Base-by-base conservation (phyloP, 2,329 filamentous ascomycete genomes). In the Akanthomyces lecanii region DNA sequence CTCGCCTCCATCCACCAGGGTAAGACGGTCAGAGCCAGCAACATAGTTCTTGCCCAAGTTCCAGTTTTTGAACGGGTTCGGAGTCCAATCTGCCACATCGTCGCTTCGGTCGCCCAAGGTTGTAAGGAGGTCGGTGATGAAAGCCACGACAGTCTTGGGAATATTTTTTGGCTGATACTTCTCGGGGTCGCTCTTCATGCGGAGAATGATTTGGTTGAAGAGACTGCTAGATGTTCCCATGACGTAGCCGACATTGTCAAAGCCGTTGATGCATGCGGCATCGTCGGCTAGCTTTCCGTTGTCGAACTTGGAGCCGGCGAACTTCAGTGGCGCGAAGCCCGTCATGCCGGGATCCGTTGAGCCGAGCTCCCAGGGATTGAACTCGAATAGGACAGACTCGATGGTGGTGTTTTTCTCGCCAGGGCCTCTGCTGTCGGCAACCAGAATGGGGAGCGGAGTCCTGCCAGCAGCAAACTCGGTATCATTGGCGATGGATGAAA, bases 201-300 rank as follows among this genome's bases (percentile, higher is more conserved):
- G 81, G 82, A 96, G 81, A 62, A 87, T 79, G 69, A 69, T 81
- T 80, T 71, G 79, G 77, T 96, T 96, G 80, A 96, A 96, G 4
- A 96, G 80, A 10, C 88, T 88, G 18, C 88, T 91, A 12, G 89
- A 92, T 0, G 91, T 95, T 64, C 91, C 91, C 85, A 94, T 91
- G 38, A 95, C 79, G 69, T 86, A 96, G 1, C 90, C 90, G 7
- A 85, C 85, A 68, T 91, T 92, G 74, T 96, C 91, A 67, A 92
- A 93, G 1, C 91, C 91, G 28, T 71, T 71, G 33, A 81, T 75
- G 66, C 85, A 80, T 2, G 67, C 72, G 66, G 81, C 79, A 70
- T 81, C 81, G 36, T 78, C 62, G 14, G 74, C 68, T 0, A 80
- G 63, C 60, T 64, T 77, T 66, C 87, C 87, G 56, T 77, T 75